Base-by-base conservation (phyloP, 495 filamentous ascomycete genomes). In the Mytilinidion resinicola region DNA sequence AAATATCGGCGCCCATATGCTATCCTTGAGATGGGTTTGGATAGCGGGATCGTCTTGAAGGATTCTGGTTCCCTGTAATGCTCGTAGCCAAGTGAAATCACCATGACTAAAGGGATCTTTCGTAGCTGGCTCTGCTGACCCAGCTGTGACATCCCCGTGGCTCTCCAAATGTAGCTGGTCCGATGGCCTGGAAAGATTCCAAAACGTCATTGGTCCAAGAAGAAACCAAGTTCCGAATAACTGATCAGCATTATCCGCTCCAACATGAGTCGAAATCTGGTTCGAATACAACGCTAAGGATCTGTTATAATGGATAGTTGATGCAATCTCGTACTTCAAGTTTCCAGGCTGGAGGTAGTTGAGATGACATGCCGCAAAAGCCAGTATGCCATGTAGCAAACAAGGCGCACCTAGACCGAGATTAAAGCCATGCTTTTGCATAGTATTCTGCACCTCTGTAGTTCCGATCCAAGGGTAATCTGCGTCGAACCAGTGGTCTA, bases 371-470 rank as follows among this genome's bases (percentile, higher is more conserved):
- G 61, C 57, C 8, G 53, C 43, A 51, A 47, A 52, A 25, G 57
- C 57, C 0, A 64, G 41, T 9, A 64, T 57, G 21, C 57, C 57
- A 53, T 64, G 57, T 10, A 64, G 46, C 1, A 64, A 47, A 48
- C 60, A 47, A 30, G 58, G 52, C 7, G 61, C 51, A 1, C 61
- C 15, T 10, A 64, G 7, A 6, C 38, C 56, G 33, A 64, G 4
- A 5, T 30, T 15, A 20, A 64, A 34, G 33, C 42, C 57, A 33
- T 64, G 57, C 9, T 9, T 35, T 30, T 64, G 61, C 21, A 64
- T 53, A 15, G 57, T 44, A 4, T 35, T 42, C 52, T 64, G 61
- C 34, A 17, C 34, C 20, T 19, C 17, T 19, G 51, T 33, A 1
- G 57, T 52, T 1, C 61, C 61, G 9, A 64, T 39, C 61, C 61